Conservation (phyloP, 345 rosid species). For the Linum lewisii region DNA sequence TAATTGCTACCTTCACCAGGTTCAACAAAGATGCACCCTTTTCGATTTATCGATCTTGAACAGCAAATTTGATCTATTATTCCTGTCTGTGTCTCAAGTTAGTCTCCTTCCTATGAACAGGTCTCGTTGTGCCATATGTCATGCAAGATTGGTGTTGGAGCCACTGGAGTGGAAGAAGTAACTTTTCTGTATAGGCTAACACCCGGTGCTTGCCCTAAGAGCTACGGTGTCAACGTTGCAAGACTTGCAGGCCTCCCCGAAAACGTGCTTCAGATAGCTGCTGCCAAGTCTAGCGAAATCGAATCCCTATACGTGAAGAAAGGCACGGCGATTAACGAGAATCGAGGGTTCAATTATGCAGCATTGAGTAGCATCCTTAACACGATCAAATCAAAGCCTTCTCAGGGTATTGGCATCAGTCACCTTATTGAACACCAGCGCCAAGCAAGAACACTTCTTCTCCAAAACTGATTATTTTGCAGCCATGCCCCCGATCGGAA, state of each 20-base stretch:
- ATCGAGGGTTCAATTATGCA: conserved; percentile 13
- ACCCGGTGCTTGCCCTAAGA: conserved; percentile 86
- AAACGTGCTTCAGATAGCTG: conserved; percentile 52
- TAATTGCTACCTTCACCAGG: too few species aligned
- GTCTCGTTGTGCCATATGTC: conserved; percentile 91
- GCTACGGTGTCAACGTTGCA: conserved; percentile 96
- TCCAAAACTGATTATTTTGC: conserved; percentile 20
- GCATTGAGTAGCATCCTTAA: conserved; percentile 29
- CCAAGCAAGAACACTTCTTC: conserved; percentile 35
- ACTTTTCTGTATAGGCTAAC: conserved; percentile 80
- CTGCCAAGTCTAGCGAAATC: conserved; percentile 57
- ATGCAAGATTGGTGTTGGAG: conserved; percentile 71
- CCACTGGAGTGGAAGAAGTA: conserved; percentile 65
- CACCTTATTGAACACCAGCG: conserved; percentile 37
- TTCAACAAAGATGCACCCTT: too few species aligned
- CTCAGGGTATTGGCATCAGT: conserved; percentile 9
- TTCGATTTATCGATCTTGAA: too few species aligned
- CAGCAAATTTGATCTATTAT: background rate
- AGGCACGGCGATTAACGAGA: conserved; percentile 8
- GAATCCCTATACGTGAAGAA: conserved; percentile 35
- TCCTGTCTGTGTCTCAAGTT: background rate
- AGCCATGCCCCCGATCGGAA: too few species aligned
- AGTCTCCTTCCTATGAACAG: conserved; percentile 23
- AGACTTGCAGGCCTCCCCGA: conserved; percentile 88
- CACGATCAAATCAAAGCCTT: conserved; percentile 12